Evolutionary conservation across 306 rosid genomes (phyloP), one percentile per base, ranked within the genome.

Genomic region (Pueraria montana): DNA sequence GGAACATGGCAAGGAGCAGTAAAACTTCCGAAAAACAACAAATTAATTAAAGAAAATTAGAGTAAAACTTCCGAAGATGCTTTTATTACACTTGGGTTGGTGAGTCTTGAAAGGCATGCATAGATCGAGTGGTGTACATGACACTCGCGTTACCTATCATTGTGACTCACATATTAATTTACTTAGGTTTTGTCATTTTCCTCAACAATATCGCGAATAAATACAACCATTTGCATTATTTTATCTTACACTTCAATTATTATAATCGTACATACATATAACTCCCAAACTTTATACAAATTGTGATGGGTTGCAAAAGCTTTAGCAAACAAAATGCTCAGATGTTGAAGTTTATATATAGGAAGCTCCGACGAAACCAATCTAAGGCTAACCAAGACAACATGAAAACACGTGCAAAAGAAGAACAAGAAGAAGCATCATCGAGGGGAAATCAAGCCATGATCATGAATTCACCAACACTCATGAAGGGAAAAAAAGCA

Each of bases 401-500:
- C 49, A 84, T 49, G 72, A 20, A 72, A 50, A 72, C 11, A 72
- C 11, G 8, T 21, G 67, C 30, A 43, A 63, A 45, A 59, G 78
- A 69, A 20, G 65, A 77, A 50, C 8, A 62, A 78, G 64, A 62
- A 78, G 64, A 72, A 64, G 74, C 45, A 62, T 2, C 45, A 62
- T 2, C 5, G 23, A 49, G 49, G 80, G 20, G 53, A 48, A 81
- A 48, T 20, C 9, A 58, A 74, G 12, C 11, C 20, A 3, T 40
- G 38, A 23, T 24, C 2, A 32, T 74, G 79, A 74, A 50, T 13
- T 52, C 65, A 46, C 9, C 42, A 81, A 40, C 40, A 83, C 11
- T n/a, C n/a, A n/a, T 65, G 87, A 74, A 76, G 83, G 75, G 21
- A 61, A 72, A 86, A 61, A 72, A 86, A 65, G 12, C 1, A 55